Percentiles rank a stretch among this genome's conserved stretches.
phyloP scores from a whole-genome alignment of 1,284 basidiomycete species.

The Melanopsichium pennsylvanicum region DNA sequence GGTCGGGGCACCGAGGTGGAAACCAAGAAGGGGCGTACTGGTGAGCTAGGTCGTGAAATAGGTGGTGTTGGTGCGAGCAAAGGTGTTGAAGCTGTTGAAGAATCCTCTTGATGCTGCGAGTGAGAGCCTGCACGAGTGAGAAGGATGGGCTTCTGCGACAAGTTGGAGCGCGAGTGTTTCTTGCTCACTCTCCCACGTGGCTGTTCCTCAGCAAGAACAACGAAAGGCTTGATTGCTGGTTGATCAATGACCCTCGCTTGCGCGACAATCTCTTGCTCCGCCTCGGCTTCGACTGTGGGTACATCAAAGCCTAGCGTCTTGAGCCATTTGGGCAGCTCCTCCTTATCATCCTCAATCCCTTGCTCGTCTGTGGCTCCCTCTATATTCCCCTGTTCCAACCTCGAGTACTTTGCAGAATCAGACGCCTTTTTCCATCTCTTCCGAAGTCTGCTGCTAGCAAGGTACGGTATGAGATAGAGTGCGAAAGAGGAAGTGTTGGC shows the following conservation, averaged over 20 bases:
- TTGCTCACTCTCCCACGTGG: slow-evolving; percentile 13
- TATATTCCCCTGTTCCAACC: slow-evolving; percentile 11
- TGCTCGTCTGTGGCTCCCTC: slow-evolving; percentile 3
- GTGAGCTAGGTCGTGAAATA: slow-evolving; percentile 20
- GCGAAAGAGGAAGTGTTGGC: slow-evolving; percentile 86
- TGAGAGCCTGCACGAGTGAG: slow-evolving; percentile 12
- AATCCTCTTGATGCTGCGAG: slow-evolving; percentile 14
- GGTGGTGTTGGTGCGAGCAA: slow-evolving; percentile 20
- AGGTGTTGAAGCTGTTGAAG: slow-evolving; percentile 30
- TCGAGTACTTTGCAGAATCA: neutral
- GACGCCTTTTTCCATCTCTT: slow-evolving; percentile 26
- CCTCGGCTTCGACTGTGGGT: slow-evolving; percentile 21
- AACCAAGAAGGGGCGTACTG: slow-evolving; percentile 32
- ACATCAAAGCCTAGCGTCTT: slow-evolving; percentile 54
- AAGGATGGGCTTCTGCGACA: slow-evolving; percentile 28
- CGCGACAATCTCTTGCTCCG: neutral
- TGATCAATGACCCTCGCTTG: slow-evolving; percentile 5
- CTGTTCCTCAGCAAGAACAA: slow-evolving; percentile 15
- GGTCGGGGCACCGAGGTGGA: slow-evolving; percentile 47
- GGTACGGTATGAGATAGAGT: slow-evolving; percentile 83
- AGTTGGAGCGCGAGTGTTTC: slow-evolving; percentile 1
- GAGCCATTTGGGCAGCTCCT: slow-evolving; percentile 40
- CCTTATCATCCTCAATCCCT: slow-evolving; percentile 17
- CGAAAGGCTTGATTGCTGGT: slow-evolving; percentile 20
- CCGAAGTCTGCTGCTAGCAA: slow-evolving; percentile 41